Base-by-base conservation (phyloP, 768 basidiomycete species). In the Fomitopsis serialis region DNA sequence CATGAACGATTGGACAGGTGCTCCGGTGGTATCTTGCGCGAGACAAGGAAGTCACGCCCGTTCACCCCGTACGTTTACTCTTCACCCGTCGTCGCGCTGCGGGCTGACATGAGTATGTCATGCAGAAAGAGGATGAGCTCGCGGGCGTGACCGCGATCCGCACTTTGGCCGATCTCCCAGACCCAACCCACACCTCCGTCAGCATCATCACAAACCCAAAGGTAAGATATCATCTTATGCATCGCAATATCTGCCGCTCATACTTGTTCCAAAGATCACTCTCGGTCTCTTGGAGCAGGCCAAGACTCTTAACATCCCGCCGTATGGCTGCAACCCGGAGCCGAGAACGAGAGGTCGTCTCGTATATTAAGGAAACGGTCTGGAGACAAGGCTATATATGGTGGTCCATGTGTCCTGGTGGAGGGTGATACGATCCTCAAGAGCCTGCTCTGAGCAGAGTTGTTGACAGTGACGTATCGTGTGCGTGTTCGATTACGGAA, bases 311-410 rank as follows among this genome's bases (percentile, higher is more conserved):
- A 68, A 69, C n/a, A 68, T 90, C 86, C 84, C 5, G 77, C 84
- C 2, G 74, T 93, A 42, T 96, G 93, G 93, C 78, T 95, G 27
- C 93, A 96, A 66, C 93, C 93, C 7, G 92, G 92, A 21, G 89
- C 92, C 7, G 84, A 87, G 58, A 85, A 91, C 61, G 76, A 73
- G 68, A 70, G 2, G 89, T 93, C 45, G 68, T 74, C 15, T 62
- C 73, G 15, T 94, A 79, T 61, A 82, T 94, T 65, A 76, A 79
- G 37, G 78, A 82, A 54, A 82, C 78, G 74, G 3, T 68, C 92
- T 58, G 69, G 73, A 32, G 82, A 83, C 62, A 76, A 76, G 54
- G 87, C 89, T n/a, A 78, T 95, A 47, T 82, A 80, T 64, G 86
- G 88, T 24, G 93, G 93, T 10, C 85, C 89, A 10, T 96, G 93